Conservation (phyloP, 2,329 filamentous ascomycete species). For the Rhexocercosporidium sp. region DNA sequence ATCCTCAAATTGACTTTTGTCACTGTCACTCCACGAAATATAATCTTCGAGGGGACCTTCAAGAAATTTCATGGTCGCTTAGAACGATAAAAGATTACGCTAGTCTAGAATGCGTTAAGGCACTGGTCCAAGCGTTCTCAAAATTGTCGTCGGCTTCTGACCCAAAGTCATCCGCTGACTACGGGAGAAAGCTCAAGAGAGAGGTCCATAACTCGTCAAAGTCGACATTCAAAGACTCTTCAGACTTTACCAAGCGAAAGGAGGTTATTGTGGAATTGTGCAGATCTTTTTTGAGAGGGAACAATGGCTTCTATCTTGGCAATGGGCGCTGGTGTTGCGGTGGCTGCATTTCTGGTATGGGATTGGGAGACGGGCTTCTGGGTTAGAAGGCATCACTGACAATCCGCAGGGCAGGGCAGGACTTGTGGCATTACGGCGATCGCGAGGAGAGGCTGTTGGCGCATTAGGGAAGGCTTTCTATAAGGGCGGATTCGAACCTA, state of each 20-base stretch:
- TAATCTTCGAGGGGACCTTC: conserved; percentile 16
- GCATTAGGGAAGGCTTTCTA: conserved; percentile 91
- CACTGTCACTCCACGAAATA: conserved; percentile 4
- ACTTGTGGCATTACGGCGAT: conserved; percentile 85
- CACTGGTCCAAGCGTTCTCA: conserved; percentile 13
- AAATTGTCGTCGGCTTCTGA: conserved; percentile 19
- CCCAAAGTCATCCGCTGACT: neutral
- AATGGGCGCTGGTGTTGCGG: conserved; percentile 65
- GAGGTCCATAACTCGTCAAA: neutral
- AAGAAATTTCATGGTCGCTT: conserved; percentile 29
- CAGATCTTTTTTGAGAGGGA: neutral
- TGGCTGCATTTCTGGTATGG: conserved; percentile 68
- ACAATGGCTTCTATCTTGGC: conserved; percentile 64
- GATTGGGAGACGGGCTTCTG: neutral
- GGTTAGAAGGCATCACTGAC: conserved; percentile 26
- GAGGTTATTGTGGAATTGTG: neutral
- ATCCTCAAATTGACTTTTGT: neutral
- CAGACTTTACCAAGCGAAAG: neutral
- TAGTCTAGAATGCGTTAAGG: conserved; percentile 6
- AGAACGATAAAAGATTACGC: conserved; percentile 27
- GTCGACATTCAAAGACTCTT: neutral
- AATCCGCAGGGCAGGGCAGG: conserved; percentile 80
- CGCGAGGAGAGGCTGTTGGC: conserved; percentile 72
- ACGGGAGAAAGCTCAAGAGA: neutral
- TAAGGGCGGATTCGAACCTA: conserved; percentile 96